Evolutionary conservation across 225 moss, liverwort and hornwort genomes (phyloP).

Genomic region (Sphagnum tenellum): DNA sequence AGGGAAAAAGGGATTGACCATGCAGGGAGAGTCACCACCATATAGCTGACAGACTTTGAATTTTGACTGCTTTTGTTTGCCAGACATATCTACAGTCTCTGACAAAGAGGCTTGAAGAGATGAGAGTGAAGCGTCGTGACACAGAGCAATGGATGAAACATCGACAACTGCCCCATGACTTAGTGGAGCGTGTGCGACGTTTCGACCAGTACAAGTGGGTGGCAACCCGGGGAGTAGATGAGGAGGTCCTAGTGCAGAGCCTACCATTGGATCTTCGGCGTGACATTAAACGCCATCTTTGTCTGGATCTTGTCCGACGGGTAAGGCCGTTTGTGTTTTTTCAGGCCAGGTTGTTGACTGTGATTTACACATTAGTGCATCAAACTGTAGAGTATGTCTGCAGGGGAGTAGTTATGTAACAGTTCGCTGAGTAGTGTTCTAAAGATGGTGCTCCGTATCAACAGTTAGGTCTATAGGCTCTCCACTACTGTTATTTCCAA

Average conservation of each 20-base stretch:
- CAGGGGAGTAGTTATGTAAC: too few species aligned
- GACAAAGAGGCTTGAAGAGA: constrained; percentile 80
- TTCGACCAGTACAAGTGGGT: constrained; percentile 95
- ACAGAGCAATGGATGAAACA: constrained; percentile 95
- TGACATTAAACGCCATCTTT: constrained; percentile 90
- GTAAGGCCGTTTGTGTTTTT: constrained; percentile 14
- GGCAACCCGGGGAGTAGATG: constrained; percentile 82
- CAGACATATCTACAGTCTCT: constrained; percentile 83
- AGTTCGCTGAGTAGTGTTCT: too few species aligned
- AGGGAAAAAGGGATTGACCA: too few species aligned
- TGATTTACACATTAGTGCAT: background rate
- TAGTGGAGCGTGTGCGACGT: constrained; percentile 61
- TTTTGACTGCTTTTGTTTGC: background rate
- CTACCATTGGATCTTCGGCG: constrained; percentile 74
- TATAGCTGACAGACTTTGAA: background rate
- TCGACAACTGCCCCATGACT: constrained; percentile 57
- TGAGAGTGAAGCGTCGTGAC: constrained; percentile 86
- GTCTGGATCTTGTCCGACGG: constrained; percentile 66
- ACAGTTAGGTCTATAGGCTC: too few species aligned
- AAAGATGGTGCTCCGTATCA: too few species aligned
- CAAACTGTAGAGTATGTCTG: too few species aligned
- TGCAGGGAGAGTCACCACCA: too few species aligned
- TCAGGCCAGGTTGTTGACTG: too few species aligned
- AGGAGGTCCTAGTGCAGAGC: constrained; percentile 60
- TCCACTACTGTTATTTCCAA: too few species aligned